A percentile compares a stretch with the other conserved stretches of the same genome.
Conservation (phyloP, 2,329 filamentous ascomycete genomes). For the Tolypocladium guangdongense region DNA sequence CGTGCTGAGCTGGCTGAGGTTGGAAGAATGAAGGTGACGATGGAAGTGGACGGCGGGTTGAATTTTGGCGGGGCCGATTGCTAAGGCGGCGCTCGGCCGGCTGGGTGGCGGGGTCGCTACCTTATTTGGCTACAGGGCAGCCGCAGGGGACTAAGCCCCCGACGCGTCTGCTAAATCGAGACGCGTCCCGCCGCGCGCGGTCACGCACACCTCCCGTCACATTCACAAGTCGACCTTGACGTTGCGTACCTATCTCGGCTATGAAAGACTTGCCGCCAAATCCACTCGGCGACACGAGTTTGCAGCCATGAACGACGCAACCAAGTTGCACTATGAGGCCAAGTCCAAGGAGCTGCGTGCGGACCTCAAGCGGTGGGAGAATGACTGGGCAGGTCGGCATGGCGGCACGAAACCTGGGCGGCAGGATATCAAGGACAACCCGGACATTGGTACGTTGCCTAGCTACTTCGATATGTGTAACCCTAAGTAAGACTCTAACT, state of each 20-base stretch:
- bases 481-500: too few relatives aligned
- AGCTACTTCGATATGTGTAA: background rate
- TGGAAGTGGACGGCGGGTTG: background rate
- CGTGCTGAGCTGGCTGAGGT: background rate
- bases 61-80: background rate
- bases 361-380: slow-evolving; percentile 67
- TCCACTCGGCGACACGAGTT: background rate
- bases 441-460: slow-evolving; percentile 50
- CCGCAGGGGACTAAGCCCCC: background rate
- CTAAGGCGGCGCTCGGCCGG: too few relatives aligned
- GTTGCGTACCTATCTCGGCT: background rate
- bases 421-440: slow-evolving; percentile 66
- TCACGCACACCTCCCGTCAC: background rate
- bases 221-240: background rate
- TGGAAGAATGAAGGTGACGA: background rate
- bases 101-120: background rate
- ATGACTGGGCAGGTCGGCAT: slow-evolving; percentile 50
- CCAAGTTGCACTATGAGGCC: slow-evolving; percentile 33
- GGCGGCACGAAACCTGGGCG: slow-evolving; percentile 58
- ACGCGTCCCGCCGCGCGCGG: background rate
- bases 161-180: background rate
- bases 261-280: background rate
- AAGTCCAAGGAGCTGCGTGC: slow-evolving; percentile 47
- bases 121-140: too few relatives aligned
- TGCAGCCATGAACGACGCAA: slow-evolving; percentile 33